Evolutionary conservation across 1,284 basidiomycete genomes (phyloP), one percentile per base, ranked within the genome.

Genomic region (Sanghuangporus weigelae): DNA sequence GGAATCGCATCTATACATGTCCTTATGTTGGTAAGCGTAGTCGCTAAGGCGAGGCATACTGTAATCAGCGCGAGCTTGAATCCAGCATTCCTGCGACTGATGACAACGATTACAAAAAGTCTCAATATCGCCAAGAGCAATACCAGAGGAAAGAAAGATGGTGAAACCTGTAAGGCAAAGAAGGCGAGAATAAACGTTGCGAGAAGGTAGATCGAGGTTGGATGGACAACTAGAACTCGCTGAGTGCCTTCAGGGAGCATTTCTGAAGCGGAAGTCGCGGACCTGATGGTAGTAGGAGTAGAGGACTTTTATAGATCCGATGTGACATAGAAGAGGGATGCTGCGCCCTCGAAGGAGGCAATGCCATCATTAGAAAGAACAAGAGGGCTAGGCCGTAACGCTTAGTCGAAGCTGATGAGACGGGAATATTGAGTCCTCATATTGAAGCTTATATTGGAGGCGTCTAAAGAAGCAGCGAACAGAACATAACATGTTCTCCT

Each of bases 1-100:
- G 87, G 86, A 5, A 90, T 75, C 0, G 89, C 87, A 59, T 80
- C 69, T 3, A 80, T 59, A 0, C 86, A 82, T 1, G 86, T 78
- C 7, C 74, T 71, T 35, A 81, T 67, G 60, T 83, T 81, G 0
- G 81, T 79, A 4, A 84, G 10, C 0, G 78, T 75, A 5, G 81
- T 77, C 0, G 81, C 74, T 7, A 75, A 67, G 44, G 72, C 64
- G 0, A 78, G 67, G 46, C 78, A 73, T 40, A 67, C 65, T 38
- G 72, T 61, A 39, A 71, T 76, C 48, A 80, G 72, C 49, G 82
- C 68, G 8, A 80, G 76, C 19, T 59, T 62, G 26, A 40, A n/a
- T 14, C 55, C 42, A 42, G 58, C 49, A 50, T 54, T 11, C 39
- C 26, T 31, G 21, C 40, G 38, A 21, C 6, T 38, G 26, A 56